phyloP scores from a whole-genome alignment of 306 rosid genomes.

The Prunus davidiana region DNA sequence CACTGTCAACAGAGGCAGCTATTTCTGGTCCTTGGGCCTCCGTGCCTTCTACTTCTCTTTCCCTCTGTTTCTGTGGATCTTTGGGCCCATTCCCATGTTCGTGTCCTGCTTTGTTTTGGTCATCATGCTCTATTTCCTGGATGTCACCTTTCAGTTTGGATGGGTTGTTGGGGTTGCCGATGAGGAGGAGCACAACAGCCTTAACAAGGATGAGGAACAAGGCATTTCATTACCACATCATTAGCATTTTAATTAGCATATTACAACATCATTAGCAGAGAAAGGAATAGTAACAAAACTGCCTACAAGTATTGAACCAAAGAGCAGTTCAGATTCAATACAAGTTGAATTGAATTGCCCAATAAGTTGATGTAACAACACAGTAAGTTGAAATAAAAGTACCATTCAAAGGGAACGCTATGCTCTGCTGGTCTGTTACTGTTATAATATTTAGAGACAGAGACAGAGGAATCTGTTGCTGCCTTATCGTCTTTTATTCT shows the following conservation, averaged over 20 bases:
- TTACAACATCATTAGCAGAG: neutral
- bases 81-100: slow-evolving; percentile 84
- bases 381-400: neutral
- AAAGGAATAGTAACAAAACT: neutral
- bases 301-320: neutral
- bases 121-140: slow-evolving; percentile 65
- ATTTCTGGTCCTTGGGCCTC: slow-evolving; percentile 83
- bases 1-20: slow-evolving; percentile 71
- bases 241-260: too few relatives aligned
- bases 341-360: slow-evolving; percentile 3
- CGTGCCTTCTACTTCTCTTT: slow-evolving; percentile 85
- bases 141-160: slow-evolving; percentile 42
- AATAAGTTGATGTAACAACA: neutral
- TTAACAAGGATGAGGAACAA: slow-evolving; percentile 36
- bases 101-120: slow-evolving; percentile 50
- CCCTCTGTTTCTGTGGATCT: slow-evolving; percentile 82
- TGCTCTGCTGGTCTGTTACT: neutral
- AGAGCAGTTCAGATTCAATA: slow-evolving; percentile 4
- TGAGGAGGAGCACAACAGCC: neutral
- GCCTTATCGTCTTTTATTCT: neutral
- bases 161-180: slow-evolving; percentile 33
- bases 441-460: neutral
- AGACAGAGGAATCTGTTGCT: too few relatives aligned
- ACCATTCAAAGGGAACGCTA: neutral
- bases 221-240: neutral